Base-by-base conservation (phyloP, 2,329 filamentous ascomycete species). In the Chaetomiaceae sp. region DNA sequence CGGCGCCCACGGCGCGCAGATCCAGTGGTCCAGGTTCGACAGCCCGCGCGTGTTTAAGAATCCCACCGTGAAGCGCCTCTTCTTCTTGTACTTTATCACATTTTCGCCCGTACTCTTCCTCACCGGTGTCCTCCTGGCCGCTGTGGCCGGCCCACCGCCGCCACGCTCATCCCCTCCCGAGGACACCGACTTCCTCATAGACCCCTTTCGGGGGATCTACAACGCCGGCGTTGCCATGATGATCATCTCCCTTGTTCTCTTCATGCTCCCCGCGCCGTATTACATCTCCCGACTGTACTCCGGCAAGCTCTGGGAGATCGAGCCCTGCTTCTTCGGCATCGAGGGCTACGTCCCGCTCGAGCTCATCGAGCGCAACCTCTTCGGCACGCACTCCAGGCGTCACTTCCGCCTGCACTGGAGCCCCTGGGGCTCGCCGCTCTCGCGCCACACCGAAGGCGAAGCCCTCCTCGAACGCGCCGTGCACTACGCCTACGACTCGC, bases 1-100 rank as follows among this genome's bases (percentile, higher is more conserved):
- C 20, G 60, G 60, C 10, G 62, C 63, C 4, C 49, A 56, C 38
- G 63, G 61, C 3, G 56, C 63, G 6, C 58, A 55, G 6, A 58
- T 66, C 9, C 58, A 56, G 3, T 66, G 64, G 64, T 59, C 61
- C 40, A 62, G 61, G 48, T 62, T 65, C 32, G 49, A 40, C 27
- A 52, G 57, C 9, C 57, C 61, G 0, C 60, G 63, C 36, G 57
- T 61, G 1, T 54, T 60, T 17, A 19, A 32, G 8, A 39, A 37
- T 2, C 14, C n/a, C n/a, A 45, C 47, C 4, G 7, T 26, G 3
- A 45, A 45, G 30, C 40, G 47, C 18, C 15, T 19, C 20, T 1
- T 12, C 4, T 44, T 41, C n/a, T 20, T 44, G 41, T 36, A 22
- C 17, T 6, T 45, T 2, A 3, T 49, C 10, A 22, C 27, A 14